Conservation (phyloP, 2,329 filamentous ascomycete genomes). For the Talaromyces sp. region DNA sequence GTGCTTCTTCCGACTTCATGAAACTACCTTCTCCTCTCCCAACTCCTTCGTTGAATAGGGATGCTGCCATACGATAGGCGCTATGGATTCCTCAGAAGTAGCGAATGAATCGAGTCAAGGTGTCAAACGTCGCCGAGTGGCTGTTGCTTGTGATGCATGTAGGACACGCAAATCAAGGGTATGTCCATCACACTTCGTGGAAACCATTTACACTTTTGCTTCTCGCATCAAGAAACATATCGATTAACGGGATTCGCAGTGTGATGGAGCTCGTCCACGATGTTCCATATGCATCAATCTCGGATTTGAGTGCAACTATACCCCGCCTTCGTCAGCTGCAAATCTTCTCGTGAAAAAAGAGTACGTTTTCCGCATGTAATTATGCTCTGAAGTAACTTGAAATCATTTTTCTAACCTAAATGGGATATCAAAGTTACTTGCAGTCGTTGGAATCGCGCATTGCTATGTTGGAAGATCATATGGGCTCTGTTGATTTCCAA, state of each 20-base stretch:
- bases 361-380: conserved; percentile 22
- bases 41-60: background rate
- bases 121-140: conserved; percentile 39
- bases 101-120: background rate
- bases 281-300: conserved; percentile 38
- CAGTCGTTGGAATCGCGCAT: conserved; percentile 31
- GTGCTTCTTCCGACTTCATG: background rate
- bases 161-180: conserved; percentile 33
- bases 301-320: conserved; percentile 48
- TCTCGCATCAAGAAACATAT: background rate
- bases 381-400: background rate
- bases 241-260: conserved; percentile 28
- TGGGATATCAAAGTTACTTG: conserved; percentile 22
- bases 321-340: conserved; percentile 34
- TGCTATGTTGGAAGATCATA: conserved; percentile 29
- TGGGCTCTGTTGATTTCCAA: conserved; percentile 16
- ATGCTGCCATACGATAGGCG: background rate
- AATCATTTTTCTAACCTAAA: background rate
- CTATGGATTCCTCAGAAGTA: background rate
- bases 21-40: background rate
- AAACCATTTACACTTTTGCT: background rate
- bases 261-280: conserved; percentile 38
- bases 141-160: conserved; percentile 43
- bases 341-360: conserved; percentile 46
- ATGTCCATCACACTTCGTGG: background rate